Evolutionary conservation across 192 early-diverging fungal species (phyloP), one percentile per base, ranked within the genome.

Genomic region (Backusella tuberculispora): DNA sequence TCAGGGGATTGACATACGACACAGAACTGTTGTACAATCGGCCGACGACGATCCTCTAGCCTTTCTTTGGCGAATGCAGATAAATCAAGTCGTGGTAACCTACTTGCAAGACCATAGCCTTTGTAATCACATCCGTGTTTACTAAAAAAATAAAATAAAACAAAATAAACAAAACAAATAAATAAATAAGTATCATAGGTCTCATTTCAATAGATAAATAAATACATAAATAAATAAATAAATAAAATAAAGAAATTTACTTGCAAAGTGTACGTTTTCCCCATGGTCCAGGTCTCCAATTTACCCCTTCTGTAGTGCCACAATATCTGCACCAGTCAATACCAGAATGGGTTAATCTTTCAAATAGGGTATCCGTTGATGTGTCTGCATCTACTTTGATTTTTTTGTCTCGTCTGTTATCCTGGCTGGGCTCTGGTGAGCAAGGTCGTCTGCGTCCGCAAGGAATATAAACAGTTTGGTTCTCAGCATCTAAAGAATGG

Each of bases 261-360:
- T 96, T 96, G 93, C 95, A 96, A 60, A 96, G 82, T 15, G 95
- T 95, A 71, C 93, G 88, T 85, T 95, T 95, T 34, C 95, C 95
- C 95, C 95, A 96, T 70, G 95, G 95, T 4, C 95, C 95, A 9
- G 93, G 95, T 63, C 95, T 88, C 93, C 93, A 91, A 86, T 96
- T 92, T 79, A 93, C 86, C 41, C 92, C 88, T 78, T 92, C 91
- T 10, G 95, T 96, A 2, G 93, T 94, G 26, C 95, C 95, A 75
- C 95, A 96, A 81, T 95, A 96, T 69, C 95, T 87, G 82, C 95
- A 96, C 95, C 95, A 96, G 80, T 94, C 88, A 74, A 91, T 44
- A 17, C 72, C 72, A 3, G 45, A 42, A 17, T 75, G 42, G 15
- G 66, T 75, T 53, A 75, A 53, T 13, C 45, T 38, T 26, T 75